These are phyloP conservation scores for Sechiopsis laciniata DNA, from an alignment of 306 rosid species.

Conservation along the genomic window DNA sequence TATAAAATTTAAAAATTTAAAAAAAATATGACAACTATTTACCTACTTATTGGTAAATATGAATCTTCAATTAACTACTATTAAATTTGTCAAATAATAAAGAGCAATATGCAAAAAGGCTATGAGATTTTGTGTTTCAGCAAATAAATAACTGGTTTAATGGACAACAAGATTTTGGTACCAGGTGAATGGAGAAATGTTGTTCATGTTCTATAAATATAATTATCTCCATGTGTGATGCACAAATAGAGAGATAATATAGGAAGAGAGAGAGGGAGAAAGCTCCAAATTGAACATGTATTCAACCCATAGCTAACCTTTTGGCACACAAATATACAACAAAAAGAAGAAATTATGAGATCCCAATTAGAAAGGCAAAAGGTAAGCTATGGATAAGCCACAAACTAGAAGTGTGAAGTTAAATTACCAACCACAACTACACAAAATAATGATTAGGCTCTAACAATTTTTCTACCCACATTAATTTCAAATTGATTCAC, in stretches of 20 bases:
- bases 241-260: background rate
- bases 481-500: conserved; percentile 24
- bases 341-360: background rate
- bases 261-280: background rate
- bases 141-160: too few species aligned
- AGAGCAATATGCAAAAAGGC: too few species aligned
- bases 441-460: conserved; percentile 4
- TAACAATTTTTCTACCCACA: conserved; percentile 14
- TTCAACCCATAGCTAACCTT: background rate
- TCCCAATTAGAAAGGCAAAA: conserved; percentile 14
- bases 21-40: too few species aligned
- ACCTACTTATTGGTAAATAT: too few species aligned
- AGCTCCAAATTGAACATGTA: conserved; percentile 3
- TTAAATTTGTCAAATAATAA: too few species aligned
- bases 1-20: too few species aligned
- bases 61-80: too few species aligned
- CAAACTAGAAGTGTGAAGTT: conserved; percentile 13
- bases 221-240: background rate
- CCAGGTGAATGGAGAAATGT: too few species aligned
- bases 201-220: too few species aligned
- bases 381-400: conserved; percentile 18
- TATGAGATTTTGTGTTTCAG: too few species aligned
- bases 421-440: conserved; percentile 11
- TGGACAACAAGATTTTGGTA: too few species aligned
- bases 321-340: conserved; percentile 18